Evolutionary conservation across 2,329 filamentous ascomycete species (phyloP).

Genomic region (Penicillium sp.): DNA sequence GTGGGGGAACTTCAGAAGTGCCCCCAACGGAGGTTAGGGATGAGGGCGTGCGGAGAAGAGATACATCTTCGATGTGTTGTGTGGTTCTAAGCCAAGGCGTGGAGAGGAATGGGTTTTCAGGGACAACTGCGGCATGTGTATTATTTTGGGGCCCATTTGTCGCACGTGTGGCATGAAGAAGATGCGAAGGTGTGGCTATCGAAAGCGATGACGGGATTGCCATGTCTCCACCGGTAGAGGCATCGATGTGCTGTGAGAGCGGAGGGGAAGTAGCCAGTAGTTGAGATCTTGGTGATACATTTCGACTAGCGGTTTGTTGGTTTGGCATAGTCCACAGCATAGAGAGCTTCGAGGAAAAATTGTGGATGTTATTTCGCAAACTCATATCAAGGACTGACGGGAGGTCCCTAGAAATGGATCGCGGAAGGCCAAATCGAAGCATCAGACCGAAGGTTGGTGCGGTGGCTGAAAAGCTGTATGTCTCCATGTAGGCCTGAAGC

Average conservation of each 20-base stretch:
- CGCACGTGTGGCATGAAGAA: slow-evolving; percentile 2
- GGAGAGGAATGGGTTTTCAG: slow-evolving; percentile 26
- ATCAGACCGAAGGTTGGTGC: slow-evolving; percentile 46
- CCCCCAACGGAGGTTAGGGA: slow-evolving; percentile 29
- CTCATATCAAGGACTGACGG: slow-evolving; percentile 27
- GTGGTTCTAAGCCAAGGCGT: slow-evolving; percentile 31
- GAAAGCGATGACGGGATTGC: slow-evolving; percentile 9
- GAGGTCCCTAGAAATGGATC: slow-evolving; percentile 3
- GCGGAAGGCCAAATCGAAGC: slow-evolving; percentile 36
- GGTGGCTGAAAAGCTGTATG: slow-evolving; percentile 42
- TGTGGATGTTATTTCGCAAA: slow-evolving; percentile 30
- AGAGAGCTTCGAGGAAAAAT: slow-evolving; percentile 32
- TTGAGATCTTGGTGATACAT: slow-evolving; percentile 1
- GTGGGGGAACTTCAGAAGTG: slow-evolving; percentile 20
- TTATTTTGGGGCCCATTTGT: slow-evolving; percentile 4
- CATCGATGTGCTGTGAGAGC: slow-evolving; percentile 11
- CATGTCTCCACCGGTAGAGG: slow-evolving; percentile 6
- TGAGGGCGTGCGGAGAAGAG: slow-evolving; percentile 31
- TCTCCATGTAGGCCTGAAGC: slow-evolving; percentile 42
- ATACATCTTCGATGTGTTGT: slow-evolving; percentile 28
- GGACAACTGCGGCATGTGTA: slow-evolving; percentile 8
- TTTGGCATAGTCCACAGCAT: slow-evolving; percentile 29
- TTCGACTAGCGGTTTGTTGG: background rate
- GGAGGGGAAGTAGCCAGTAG: slow-evolving; percentile 2
- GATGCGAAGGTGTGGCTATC: slow-evolving; percentile 9